Percentiles rank a stretch among this genome's conserved stretches.
These are phyloP conservation scores for Tylopilus sp. DNA, from an alignment of 768 basidiomycete species.

Conservation along the genomic window DNA sequence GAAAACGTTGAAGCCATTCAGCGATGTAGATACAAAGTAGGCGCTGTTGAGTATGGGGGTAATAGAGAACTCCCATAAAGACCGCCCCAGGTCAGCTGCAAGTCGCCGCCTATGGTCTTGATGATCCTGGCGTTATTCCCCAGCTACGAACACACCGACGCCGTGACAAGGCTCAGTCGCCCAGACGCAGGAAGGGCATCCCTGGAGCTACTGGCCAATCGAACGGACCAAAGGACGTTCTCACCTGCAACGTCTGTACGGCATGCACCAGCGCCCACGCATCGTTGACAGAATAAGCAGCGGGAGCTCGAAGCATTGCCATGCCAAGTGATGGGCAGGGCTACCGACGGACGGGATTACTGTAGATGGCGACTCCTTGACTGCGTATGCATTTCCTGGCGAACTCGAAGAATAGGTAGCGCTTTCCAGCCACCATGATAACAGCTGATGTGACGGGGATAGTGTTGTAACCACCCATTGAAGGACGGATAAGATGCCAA, in stretches of 20 bases:
- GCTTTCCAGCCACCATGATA: neutral
- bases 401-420: conserved; percentile 3
- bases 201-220: too few species aligned
- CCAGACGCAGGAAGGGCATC: neutral
- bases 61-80: too few species aligned
- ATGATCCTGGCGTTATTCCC: neutral
- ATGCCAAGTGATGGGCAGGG: neutral
- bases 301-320: neutral
- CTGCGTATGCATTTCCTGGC: neutral
- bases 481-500: neutral
- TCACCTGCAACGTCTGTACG: too few species aligned
- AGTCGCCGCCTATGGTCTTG: too few species aligned
- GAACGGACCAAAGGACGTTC: too few species aligned
- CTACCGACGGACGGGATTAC: neutral
- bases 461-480: neutral
- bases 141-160: neutral
- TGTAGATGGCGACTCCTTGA: conserved; percentile 5
- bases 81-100: too few species aligned
- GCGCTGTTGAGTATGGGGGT: too few species aligned
- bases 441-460: neutral
- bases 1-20: too few species aligned
- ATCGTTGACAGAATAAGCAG: too few species aligned
- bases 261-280: too few species aligned
- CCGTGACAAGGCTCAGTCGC: neutral
- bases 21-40: too few species aligned